A percentile compares a stretch with the other conserved stretches of the same genome.
Evolutionary conservation across 2,329 filamentous ascomycete genomes (phyloP).

Genomic region (Aspergillus clavatus): DNA sequence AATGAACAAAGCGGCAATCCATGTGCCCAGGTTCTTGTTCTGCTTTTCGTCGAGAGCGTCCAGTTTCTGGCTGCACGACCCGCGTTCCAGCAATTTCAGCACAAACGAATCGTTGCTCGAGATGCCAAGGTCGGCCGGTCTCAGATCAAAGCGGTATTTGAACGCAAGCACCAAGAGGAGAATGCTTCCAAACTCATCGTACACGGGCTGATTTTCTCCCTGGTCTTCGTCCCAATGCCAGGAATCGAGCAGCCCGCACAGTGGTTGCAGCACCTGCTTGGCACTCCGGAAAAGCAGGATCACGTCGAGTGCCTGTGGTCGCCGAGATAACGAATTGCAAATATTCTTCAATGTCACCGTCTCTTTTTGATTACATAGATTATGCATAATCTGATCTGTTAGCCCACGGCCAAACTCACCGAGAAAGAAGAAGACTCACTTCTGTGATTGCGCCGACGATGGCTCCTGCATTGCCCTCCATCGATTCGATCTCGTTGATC

Average conservation of each 20-base stretch:
- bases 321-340: conserved; percentile 54
- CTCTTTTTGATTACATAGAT: conserved; percentile 55
- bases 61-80: conserved; percentile 44
- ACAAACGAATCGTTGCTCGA: conserved; percentile 50
- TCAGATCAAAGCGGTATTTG: conserved; percentile 54
- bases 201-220: conserved; percentile 59
- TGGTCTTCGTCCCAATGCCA: conserved; percentile 63
- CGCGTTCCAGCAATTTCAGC: conserved; percentile 48
- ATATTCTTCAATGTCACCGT: conserved; percentile 60
- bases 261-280: conserved; percentile 51
- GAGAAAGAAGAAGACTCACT: conserved; percentile 42
- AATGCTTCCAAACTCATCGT: conserved; percentile 61
- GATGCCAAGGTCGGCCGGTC: conserved; percentile 50
- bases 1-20: conserved; percentile 59
- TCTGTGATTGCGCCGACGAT: conserved; percentile 74
- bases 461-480: conserved; percentile 86
- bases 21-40: conserved; percentile 53
- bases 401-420: conserved; percentile 2
- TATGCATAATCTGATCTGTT: conserved; percentile 45
- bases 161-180: conserved; percentile 55
- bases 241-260: conserved; percentile 56
- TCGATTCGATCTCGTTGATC: conserved; percentile 76
- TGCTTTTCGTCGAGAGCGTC: conserved; percentile 53
- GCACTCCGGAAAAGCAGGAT: conserved; percentile 58
- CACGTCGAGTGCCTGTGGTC: conserved; percentile 53